Conservation (phyloP, 805 yeast genomes). For the Candida bentonensis region DNA sequence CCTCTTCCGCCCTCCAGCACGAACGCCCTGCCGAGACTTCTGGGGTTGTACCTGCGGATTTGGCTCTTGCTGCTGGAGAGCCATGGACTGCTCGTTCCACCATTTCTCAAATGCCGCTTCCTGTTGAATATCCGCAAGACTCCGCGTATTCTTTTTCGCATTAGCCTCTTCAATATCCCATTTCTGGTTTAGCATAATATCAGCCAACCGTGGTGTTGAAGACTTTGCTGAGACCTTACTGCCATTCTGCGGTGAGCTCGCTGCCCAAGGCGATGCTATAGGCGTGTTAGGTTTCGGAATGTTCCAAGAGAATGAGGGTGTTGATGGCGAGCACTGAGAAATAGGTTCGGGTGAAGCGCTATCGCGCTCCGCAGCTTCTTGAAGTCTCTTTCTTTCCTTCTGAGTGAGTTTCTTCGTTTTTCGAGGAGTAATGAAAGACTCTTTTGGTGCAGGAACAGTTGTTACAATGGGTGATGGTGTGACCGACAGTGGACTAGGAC, state of each 20-base stretch:
- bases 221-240: too few species aligned
- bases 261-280: constrained; percentile 3
- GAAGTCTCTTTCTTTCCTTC: constrained; percentile 39
- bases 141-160: constrained; percentile 23
- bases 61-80: neutral
- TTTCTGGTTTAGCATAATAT: constrained; percentile 17
- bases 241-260: too few species aligned
- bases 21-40: constrained; percentile 13
- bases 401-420: constrained; percentile 43
- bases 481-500: too few species aligned
- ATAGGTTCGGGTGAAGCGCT: constrained; percentile 3
- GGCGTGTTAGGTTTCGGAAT: neutral
- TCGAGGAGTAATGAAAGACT: too few species aligned
- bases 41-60: too few species aligned
- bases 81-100: constrained; percentile 58
- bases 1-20: neutral
- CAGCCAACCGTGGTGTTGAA: constrained; percentile 11
- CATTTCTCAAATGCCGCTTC: constrained; percentile 77
- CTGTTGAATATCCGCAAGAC: constrained; percentile 58
- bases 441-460: too few species aligned
- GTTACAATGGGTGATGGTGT: too few species aligned
- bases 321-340: constrained; percentile 1
- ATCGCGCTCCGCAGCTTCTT: constrained; percentile 13
- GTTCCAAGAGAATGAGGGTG: constrained; percentile 1
- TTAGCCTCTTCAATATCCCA: constrained; percentile 30